These are phyloP conservation scores for Coelastrella sp. DNA, from an alignment of 139 green algal genomes.

Conservation along the genomic window DNA sequence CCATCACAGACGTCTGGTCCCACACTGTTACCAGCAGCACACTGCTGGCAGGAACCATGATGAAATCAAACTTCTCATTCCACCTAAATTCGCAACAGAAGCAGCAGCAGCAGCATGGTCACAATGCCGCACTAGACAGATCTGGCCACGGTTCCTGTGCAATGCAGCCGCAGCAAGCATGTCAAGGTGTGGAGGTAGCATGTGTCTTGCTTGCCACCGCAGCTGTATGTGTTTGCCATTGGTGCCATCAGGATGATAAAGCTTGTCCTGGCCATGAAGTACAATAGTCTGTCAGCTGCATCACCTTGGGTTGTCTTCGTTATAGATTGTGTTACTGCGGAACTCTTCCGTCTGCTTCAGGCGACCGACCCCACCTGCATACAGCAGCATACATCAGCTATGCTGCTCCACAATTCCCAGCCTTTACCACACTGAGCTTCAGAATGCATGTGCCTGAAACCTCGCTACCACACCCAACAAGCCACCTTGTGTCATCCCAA, in stretches of 20 bases:
- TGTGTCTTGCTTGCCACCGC: no score
- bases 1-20: constrained; percentile 36
- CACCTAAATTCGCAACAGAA: constrained; percentile 9
- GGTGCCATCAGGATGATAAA: no score
- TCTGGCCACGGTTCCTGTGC: background rate
- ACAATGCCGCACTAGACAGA: background rate
- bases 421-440: no score
- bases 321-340: constrained; percentile 41
- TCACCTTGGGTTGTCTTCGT: constrained; percentile 42
- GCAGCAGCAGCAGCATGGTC: constrained; percentile 10
- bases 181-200: background rate
- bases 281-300: background rate
- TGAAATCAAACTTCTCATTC: constrained; percentile 53
- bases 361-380: background rate
- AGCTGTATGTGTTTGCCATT: no score
- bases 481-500: no score
- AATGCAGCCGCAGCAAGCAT: background rate
- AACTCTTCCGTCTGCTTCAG: background rate
- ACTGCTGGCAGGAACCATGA: constrained; percentile 17
- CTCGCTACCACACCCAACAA: no score
- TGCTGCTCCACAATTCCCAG: no score
- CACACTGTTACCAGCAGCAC: constrained; percentile 38
- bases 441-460: no score
- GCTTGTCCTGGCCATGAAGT: background rate
- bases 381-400: background rate